These are phyloP conservation scores for Plasmodium adleri DNA, from an alignment of 169 alveolate genomes.

Conservation along the genomic window DNA sequence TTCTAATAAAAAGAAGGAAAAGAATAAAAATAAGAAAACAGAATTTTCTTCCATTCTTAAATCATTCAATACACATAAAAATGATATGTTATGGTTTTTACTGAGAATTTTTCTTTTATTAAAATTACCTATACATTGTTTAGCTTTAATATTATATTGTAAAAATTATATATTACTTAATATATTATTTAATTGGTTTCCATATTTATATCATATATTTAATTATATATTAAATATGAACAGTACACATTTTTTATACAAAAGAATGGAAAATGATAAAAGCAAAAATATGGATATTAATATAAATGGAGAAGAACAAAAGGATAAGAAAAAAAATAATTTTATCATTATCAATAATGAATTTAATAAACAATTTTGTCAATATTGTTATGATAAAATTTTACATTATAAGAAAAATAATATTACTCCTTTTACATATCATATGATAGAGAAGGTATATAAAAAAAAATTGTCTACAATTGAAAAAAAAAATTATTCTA, in stretches of 20 bases:
- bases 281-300: neutral
- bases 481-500: neutral
- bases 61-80: constrained; percentile 39
- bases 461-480: constrained; percentile 16
- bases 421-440: constrained; percentile 31
- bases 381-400: constrained; percentile 55
- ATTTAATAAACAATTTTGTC: constrained; percentile 58
- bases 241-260: constrained; percentile 39
- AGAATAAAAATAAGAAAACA: constrained; percentile 12
- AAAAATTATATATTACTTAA: constrained; percentile 70
- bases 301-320: neutral
- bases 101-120: constrained; percentile 60
- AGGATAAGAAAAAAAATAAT: neutral
- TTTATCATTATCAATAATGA: constrained; percentile 30
- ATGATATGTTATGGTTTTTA: constrained; percentile 75
- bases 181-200: constrained; percentile 54
- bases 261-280: constrained; percentile 16
- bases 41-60: constrained; percentile 23
- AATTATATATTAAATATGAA: constrained; percentile 75
- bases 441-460: constrained; percentile 27
- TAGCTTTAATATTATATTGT: constrained; percentile 65
- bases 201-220: constrained; percentile 56
- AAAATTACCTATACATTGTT: constrained; percentile 72
- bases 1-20: constrained; percentile 1
- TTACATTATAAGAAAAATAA: constrained; percentile 42